Conservation (phyloP, 495 filamentous ascomycete species). For the Extremus antarcticus region DNA sequence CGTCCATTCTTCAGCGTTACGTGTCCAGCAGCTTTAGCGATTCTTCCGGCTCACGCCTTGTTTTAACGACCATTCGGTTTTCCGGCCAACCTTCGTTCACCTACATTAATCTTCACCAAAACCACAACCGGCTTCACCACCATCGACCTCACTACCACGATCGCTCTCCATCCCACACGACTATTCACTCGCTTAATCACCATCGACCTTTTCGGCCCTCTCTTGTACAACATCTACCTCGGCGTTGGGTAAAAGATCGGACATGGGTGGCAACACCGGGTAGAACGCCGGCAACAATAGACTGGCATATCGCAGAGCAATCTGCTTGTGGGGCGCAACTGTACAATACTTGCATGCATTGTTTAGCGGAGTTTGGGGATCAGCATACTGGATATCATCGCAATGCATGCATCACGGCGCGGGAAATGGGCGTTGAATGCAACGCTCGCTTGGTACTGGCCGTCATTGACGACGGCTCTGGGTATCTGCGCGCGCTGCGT, state of each 20-base stretch:
- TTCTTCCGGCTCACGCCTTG: background rate
- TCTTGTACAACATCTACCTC: background rate
- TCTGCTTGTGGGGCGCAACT: conserved; percentile 1
- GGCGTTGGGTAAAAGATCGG: background rate
- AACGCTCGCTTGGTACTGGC: background rate
- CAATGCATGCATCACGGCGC: background rate
- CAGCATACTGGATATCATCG: background rate
- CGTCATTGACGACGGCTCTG: background rate
- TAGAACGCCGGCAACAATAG: conserved; percentile 1
- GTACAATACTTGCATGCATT: conserved; percentile 6
- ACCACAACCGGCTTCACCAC: background rate
- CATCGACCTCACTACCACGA: background rate
- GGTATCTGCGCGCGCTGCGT: background rate
- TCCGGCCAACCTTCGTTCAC: background rate
- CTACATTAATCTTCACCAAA: too few relatives aligned
- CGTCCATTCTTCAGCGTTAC: background rate
- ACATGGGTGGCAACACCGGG: background rate
- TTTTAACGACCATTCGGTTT: background rate
- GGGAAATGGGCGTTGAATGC: background rate
- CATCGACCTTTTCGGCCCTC: background rate
- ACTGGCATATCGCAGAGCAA: conserved; percentile 12
- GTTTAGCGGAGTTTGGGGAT: background rate
- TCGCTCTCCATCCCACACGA: too few relatives aligned
- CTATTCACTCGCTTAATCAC: too few relatives aligned
- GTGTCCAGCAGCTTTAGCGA: background rate